Evolutionary conservation across 2,329 filamentous ascomycete species (phyloP).

Genomic region (Tolypocladium guangdongense): DNA sequence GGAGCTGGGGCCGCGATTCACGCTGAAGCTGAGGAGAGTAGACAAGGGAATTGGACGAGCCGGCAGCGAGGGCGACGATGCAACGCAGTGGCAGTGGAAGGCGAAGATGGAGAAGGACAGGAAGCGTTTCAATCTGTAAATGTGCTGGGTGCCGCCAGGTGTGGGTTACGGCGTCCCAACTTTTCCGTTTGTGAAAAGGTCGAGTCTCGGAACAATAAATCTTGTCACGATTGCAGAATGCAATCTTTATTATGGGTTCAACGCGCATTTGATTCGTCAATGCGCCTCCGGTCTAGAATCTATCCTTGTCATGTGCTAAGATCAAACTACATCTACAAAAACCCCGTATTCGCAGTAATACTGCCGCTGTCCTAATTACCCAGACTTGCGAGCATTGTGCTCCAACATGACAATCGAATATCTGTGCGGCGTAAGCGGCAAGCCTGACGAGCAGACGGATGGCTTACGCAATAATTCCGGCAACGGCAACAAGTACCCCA

Average conservation of each 20-base stretch:
- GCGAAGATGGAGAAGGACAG: constrained; percentile 87
- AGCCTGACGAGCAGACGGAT: constrained; percentile 24
- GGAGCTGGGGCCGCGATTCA: constrained; percentile 69
- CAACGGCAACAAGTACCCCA: constrained; percentile 44
- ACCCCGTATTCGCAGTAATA: background rate
- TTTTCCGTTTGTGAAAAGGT: background rate
- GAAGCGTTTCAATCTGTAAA: constrained; percentile 82
- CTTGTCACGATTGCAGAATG: background rate
- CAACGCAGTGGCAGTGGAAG: constrained; percentile 95
- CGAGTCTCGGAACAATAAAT: background rate
- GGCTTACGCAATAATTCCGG: constrained; percentile 45
- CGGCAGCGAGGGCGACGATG: constrained; percentile 57
- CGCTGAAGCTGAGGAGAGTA: constrained; percentile 75
- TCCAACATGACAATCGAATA: constrained; percentile 38
- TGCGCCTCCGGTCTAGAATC: background rate
- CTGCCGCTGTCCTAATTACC: background rate
- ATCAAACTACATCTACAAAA: background rate
- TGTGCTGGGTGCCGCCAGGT: background rate
- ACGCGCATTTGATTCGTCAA: background rate
- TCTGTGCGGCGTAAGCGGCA: constrained; percentile 15
- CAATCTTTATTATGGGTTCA: background rate
- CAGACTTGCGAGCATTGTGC: constrained; percentile 19
- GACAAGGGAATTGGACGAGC: constrained; percentile 74
- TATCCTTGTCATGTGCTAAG: background rate
- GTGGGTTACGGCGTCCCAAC: background rate